phyloP scores from a whole-genome alignment of 2,329 filamentous ascomycete genomes.

The Monosporascus ibericus region DNA sequence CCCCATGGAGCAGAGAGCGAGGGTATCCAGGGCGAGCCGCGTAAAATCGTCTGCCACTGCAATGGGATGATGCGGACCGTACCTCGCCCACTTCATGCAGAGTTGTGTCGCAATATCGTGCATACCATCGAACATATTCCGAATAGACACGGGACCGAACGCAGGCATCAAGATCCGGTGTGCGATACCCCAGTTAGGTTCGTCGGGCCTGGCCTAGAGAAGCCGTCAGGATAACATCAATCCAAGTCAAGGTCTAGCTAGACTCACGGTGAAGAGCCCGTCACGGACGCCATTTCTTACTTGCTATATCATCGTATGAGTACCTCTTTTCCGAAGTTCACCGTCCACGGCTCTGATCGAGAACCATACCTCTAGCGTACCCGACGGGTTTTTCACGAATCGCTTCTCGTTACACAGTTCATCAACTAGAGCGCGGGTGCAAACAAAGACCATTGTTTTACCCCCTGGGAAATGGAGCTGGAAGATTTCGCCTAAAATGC shows the following conservation, averaged over 20 bases:
- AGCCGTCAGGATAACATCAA: neutral
- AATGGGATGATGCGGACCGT: slow-evolving; percentile 52
- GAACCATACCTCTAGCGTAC: slow-evolving; percentile 34
- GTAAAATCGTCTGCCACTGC: slow-evolving; percentile 33
- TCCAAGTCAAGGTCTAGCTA: slow-evolving; percentile 10
- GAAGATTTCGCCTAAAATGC: slow-evolving; percentile 49
- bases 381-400: slow-evolving; percentile 54
- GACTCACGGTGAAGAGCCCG: slow-evolving; percentile 59
- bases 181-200: slow-evolving; percentile 54
- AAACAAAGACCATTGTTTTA: slow-evolving; percentile 42
- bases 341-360: neutral
- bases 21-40: slow-evolving; percentile 63
- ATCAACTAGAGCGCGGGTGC: slow-evolving; percentile 50
- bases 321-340: neutral
- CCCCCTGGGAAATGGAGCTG: slow-evolving; percentile 46
- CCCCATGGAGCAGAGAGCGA: slow-evolving; percentile 66
- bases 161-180: slow-evolving; percentile 46
- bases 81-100: slow-evolving; percentile 61
- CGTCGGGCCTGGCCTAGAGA: slow-evolving; percentile 34
- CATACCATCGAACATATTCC: slow-evolving; percentile 64
- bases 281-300: slow-evolving; percentile 56
- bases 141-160: slow-evolving; percentile 63
- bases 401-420: slow-evolving; percentile 61
- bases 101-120: slow-evolving; percentile 62
- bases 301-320: slow-evolving; percentile 26